A percentile compares a stretch with the other conserved stretches of the same genome.
Evolutionary conservation across 2,329 filamentous ascomycete genomes (phyloP).

Genomic region (Gnomoniopsis smithogilvyi): DNA sequence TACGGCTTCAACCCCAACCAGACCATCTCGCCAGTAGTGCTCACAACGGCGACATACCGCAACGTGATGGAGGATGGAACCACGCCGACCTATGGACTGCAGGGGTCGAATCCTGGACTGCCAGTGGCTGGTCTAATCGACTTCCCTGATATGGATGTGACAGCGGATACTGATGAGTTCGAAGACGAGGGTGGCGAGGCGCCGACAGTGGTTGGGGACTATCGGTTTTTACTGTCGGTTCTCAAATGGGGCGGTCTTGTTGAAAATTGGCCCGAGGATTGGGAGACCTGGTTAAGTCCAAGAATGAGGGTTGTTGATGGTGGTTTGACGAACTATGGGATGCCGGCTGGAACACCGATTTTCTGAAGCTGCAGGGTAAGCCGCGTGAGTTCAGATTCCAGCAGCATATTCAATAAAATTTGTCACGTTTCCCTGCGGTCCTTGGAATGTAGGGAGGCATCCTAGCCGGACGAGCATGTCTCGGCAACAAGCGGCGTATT

Average conservation of each 20-base stretch:
- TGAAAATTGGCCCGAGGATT: background rate
- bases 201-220: background rate
- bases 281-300: slow-evolving; percentile 3
- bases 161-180: background rate
- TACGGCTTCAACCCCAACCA: background rate
- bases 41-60: background rate
- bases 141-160: background rate
- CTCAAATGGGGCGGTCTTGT: background rate
- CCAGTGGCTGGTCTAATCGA: background rate
- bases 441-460: background rate
- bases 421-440: background rate
- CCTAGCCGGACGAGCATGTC: background rate
- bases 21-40: background rate
- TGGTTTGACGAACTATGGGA: background rate
- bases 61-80: background rate
- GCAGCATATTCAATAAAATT: background rate
- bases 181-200: background rate
- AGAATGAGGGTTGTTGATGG: background rate
- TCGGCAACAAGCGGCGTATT: background rate
- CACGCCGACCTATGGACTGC: background rate
- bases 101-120: background rate
- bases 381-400: background rate
- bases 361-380: background rate
- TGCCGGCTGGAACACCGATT: background rate
- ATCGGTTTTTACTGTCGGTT: background rate